These are phyloP conservation scores for Infundibulicybe gibba DNA, from an alignment of 768 basidiomycete genomes.

Conservation along the genomic window DNA sequence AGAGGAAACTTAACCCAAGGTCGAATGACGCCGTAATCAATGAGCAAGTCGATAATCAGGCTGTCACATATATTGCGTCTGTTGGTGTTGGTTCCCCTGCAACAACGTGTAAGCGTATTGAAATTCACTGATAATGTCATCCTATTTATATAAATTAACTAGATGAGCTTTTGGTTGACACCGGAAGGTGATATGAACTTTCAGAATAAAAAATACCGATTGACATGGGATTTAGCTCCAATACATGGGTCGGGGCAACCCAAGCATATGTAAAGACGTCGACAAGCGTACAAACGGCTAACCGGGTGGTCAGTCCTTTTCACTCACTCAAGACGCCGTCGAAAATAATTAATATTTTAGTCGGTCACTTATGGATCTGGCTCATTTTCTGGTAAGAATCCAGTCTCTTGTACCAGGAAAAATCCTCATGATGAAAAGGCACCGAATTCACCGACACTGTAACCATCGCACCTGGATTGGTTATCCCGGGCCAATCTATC, in stretches of 20 bases:
- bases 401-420: conserved; percentile 7
- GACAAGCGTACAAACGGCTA: conserved; percentile 33
- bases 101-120: no score
- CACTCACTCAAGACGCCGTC: background rate
- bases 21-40: no score
- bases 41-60: no score
- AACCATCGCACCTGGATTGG: conserved; percentile 33
- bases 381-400: conserved; percentile 36
- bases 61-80: no score
- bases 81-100: no score
- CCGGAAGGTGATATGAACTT: no score
- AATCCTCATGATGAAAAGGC: background rate
- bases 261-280: conserved; percentile 40
- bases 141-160: no score
- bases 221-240: no score
- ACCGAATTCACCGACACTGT: conserved; percentile 43
- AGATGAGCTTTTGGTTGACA: no score
- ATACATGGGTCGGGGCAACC: conserved; percentile 48
- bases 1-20: no score
- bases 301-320: conserved; percentile 25
- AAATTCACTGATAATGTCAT: no score
- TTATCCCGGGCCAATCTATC: conserved; percentile 44
- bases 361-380: conserved; percentile 51
- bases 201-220: no score
- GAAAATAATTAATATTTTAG: conserved; percentile 24